These are phyloP conservation scores for Hansenula sp. DNA, from an alignment of 1,139 yeast species.

Conservation along the genomic window DNA sequence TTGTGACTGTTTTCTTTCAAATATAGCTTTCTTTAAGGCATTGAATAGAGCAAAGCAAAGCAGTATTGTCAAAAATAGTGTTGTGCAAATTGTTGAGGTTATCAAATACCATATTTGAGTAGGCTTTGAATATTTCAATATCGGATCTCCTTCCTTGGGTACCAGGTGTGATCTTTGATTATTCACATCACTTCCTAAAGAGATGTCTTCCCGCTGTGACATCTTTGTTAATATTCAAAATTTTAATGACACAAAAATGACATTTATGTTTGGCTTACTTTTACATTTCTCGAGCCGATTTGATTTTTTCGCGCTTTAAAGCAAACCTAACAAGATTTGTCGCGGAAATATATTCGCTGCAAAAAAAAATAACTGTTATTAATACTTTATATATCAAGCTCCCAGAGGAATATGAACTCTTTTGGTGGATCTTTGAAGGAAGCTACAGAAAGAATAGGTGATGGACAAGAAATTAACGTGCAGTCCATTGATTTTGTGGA, in stretches of 20 bases:
- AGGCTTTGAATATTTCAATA: conserved; percentile 2
- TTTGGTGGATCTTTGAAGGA: neutral
- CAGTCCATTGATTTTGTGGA: conserved; percentile 27
- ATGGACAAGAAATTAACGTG: conserved; percentile 17
- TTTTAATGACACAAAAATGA: too few species aligned
- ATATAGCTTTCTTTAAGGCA: conserved; percentile 4
- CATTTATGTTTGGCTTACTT: too few species aligned
- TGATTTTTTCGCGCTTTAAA: too few species aligned
- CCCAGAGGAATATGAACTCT: neutral
- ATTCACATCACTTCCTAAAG: neutral
- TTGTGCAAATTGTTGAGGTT: conserved; percentile 24
- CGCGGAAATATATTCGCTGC: too few species aligned
- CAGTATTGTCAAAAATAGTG: conserved; percentile 25
- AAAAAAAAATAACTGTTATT: too few species aligned
- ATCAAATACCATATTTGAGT: conserved; percentile 9
- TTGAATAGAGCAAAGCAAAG: conserved; percentile 26
- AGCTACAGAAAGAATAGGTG: neutral
- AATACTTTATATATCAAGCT: too few species aligned
- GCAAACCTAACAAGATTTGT: too few species aligned
- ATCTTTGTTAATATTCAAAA: conserved; percentile 2
- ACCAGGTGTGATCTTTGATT: conserved; percentile 2
- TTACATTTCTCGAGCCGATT: too few species aligned
- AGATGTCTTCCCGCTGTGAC: neutral
- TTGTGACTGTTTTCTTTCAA: conserved; percentile 9
- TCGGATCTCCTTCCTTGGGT: conserved; percentile 1